A percentile compares a stretch with the other conserved stretches of the same genome.
phyloP scores from a whole-genome alignment of 106 monocot species.

The Ottelia alismoides region DNA sequence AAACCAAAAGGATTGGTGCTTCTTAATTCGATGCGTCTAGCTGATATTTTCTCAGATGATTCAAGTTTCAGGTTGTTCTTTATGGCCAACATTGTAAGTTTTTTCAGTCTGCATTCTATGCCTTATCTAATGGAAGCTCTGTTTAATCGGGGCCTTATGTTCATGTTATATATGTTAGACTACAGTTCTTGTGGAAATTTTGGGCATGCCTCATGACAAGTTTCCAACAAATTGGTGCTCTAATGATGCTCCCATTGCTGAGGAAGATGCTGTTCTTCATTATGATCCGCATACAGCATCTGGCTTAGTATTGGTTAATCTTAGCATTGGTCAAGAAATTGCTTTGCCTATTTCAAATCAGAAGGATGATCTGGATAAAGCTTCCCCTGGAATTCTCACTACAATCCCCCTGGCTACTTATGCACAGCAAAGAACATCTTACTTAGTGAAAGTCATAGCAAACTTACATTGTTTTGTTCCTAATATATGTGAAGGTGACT shows the following conservation, averaged over 20 bases:
- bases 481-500: conserved; percentile 82
- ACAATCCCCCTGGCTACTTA: conserved; percentile 41
- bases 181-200: conserved; percentile 66
- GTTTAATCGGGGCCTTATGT: neutral
- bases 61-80: conserved; percentile 92
- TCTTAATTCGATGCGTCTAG: conserved; percentile 84
- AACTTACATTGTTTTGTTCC: conserved; percentile 97
- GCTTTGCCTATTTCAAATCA: conserved; percentile 14
- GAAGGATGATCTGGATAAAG: conserved; percentile 24
- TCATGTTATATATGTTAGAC: conserved; percentile 28
- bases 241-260: conserved; percentile 33
- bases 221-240: conserved; percentile 81
- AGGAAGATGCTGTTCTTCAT: conserved; percentile 81
- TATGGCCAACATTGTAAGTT: conserved; percentile 76
- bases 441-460: conserved; percentile 84
- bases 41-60: conserved; percentile 97
- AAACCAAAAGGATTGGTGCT: conserved; percentile 73
- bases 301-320: conserved; percentile 34
- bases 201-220: conserved; percentile 63
- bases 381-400: conserved; percentile 35
- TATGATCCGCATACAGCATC: conserved; percentile 80
- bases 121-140: neutral
- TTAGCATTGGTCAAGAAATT: conserved; percentile 15
- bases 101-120: neutral
- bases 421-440: conserved; percentile 83